phyloP scores from a whole-genome alignment of 306 rosid species.

The Canavalia gladiata region DNA sequence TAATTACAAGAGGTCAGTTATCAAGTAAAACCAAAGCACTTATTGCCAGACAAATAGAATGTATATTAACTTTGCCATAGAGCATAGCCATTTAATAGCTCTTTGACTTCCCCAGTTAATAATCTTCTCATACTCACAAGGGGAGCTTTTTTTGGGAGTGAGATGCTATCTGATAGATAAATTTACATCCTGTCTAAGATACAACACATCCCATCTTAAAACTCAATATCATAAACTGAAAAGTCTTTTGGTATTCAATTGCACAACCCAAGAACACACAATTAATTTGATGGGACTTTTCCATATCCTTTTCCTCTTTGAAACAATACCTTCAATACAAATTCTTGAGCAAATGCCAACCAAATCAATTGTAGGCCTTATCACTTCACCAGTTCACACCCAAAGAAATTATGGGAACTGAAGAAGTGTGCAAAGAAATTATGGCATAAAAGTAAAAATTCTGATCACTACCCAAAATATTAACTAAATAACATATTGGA shows the following conservation, averaged over 20 bases:
- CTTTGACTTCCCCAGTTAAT: neutral
- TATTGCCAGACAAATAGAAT: conserved; percentile 12
- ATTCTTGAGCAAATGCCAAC: neutral
- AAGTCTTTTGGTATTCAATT: conserved; percentile 6
- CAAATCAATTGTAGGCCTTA: conserved; percentile 2
- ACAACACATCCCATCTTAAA: neutral
- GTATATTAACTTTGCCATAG: conserved; percentile 3
- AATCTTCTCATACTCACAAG: conserved; percentile 11
- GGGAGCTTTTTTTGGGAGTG: neutral
- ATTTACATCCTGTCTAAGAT: neutral
- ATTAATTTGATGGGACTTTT: neutral
- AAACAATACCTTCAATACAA: conserved; percentile 5
- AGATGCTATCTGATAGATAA: neutral
- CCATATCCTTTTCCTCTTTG: neutral
- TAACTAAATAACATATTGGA: neutral
- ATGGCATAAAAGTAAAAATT: neutral
- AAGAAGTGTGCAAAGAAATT: neutral
- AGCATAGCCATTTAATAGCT: conserved; percentile 5
- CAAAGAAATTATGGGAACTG: neutral
- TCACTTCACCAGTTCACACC: neutral
- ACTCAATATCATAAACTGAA: conserved; percentile 17
- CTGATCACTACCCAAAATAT: neutral
- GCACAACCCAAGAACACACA: conserved; percentile 5
- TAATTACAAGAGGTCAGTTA: conserved; percentile 6
- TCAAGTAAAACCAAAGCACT: conserved; percentile 6